phyloP scores from a whole-genome alignment of 495 filamentous ascomycete genomes.

The Podospora tetraspora region DNA sequence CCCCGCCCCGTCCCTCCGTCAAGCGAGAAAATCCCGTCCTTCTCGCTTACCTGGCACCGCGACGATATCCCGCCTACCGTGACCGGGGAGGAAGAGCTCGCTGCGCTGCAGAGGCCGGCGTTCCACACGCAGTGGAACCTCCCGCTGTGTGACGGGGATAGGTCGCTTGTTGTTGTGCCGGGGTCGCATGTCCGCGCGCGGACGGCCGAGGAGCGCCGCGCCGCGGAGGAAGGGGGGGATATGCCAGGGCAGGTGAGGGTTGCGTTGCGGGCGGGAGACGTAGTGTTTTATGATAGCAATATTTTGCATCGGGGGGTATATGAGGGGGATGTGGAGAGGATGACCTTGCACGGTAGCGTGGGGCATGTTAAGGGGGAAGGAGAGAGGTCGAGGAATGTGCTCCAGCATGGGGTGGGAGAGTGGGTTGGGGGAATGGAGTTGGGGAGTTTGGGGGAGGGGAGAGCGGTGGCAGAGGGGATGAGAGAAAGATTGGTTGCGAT shows the following conservation, averaged over 20 bases:
- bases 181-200: constrained; percentile 62
- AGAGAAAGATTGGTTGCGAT: constrained; percentile 52
- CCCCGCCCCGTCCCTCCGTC: constrained; percentile 32
- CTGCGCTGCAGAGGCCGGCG: constrained; percentile 28
- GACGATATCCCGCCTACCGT: constrained; percentile 61
- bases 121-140: constrained; percentile 77
- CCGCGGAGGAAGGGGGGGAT: constrained; percentile 50
- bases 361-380: constrained; percentile 52
- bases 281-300: constrained; percentile 84
- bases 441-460: constrained; percentile 44
- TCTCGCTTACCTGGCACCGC: background rate
- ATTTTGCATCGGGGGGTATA: constrained; percentile 81
- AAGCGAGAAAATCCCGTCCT: background rate
- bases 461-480: constrained; percentile 50
- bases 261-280: constrained; percentile 60
- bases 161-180: constrained; percentile 62
- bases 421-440: constrained; percentile 61
- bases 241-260: constrained; percentile 62
- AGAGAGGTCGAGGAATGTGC: constrained; percentile 65
- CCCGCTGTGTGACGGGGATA: constrained; percentile 59
- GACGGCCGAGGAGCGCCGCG: constrained; percentile 58
- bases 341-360: constrained; percentile 80
- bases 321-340: constrained; percentile 50
- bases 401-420: constrained; percentile 78
- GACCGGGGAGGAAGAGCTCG: constrained; percentile 47